Percentiles rank a stretch among this genome's conserved stretches.
phyloP scores from a whole-genome alignment of 441 rosid species.

The Gossypium davidsonii region DNA sequence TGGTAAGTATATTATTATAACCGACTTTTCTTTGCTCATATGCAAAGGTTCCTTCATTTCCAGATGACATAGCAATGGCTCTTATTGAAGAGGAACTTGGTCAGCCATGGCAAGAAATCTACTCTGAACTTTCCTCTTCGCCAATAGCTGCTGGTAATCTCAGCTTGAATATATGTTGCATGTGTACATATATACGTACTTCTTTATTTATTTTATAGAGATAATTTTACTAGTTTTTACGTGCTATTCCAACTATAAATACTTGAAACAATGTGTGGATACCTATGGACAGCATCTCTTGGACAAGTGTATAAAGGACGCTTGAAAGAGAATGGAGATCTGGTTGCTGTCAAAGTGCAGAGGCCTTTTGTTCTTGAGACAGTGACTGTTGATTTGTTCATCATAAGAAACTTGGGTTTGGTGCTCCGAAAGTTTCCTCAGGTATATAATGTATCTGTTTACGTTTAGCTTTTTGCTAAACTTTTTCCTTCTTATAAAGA shows the following conservation, averaged over 20 bases:
- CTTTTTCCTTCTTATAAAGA: neutral
- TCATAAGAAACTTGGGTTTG: conserved; percentile 80
- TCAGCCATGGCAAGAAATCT: conserved; percentile 74
- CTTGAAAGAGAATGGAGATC: conserved; percentile 82
- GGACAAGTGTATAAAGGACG: conserved; percentile 96
- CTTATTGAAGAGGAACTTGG: conserved; percentile 92
- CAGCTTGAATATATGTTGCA: neutral
- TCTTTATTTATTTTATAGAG: neutral
- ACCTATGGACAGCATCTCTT: conserved; percentile 67
- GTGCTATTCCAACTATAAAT: conserved; percentile 16
- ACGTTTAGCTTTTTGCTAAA: neutral
- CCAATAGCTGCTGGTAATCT: conserved; percentile 90
- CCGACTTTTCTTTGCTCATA: conserved; percentile 33
- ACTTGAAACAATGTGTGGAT: conserved; percentile 16
- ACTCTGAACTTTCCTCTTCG: conserved; percentile 89
- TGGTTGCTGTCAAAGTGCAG: conserved; percentile 94
- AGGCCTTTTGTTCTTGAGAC: conserved; percentile 98
- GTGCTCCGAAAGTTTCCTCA: conserved; percentile 85
- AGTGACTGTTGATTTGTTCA: conserved; percentile 79
- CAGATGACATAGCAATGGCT: conserved; percentile 97
- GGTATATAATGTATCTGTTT: conserved; percentile 31
- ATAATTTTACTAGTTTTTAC: conserved; percentile 1
- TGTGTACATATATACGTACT: neutral
- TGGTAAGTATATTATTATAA: neutral
- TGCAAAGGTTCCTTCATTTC: conserved; percentile 94